Evolutionary conservation across 495 filamentous ascomycete genomes (phyloP).

Genomic region (Viridothelium virens): DNA sequence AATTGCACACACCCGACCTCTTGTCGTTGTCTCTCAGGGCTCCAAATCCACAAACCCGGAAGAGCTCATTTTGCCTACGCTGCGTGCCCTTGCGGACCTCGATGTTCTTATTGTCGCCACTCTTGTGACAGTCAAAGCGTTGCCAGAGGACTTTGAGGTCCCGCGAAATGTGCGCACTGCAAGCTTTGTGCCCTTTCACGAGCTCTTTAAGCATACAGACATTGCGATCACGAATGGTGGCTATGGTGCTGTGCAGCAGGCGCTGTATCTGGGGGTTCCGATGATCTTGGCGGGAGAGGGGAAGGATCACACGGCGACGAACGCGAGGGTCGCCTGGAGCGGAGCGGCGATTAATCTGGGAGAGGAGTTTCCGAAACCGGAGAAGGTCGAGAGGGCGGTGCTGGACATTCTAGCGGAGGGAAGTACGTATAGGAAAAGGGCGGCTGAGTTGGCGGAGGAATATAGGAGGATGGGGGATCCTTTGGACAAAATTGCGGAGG

Average conservation of each 20-base stretch:
- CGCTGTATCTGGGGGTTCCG: slow-evolving; percentile 4
- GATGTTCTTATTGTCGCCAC: neutral
- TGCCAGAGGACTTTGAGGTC: slow-evolving; percentile 5
- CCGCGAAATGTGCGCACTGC: slow-evolving; percentile 2
- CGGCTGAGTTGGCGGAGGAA: slow-evolving; percentile 2
- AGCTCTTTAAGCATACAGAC: slow-evolving; percentile 15
- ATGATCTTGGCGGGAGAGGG: slow-evolving; percentile 12
- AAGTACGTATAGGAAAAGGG: slow-evolving; percentile 5
- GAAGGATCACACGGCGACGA: slow-evolving; percentile 11
- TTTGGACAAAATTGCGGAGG: slow-evolving; percentile 5
- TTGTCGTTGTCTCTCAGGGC: neutral
- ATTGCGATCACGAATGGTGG: slow-evolving; percentile 14
- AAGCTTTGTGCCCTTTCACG: slow-evolving; percentile 11
- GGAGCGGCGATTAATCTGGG: slow-evolving; percentile 13
- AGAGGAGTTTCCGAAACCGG: neutral
- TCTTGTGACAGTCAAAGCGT: neutral
- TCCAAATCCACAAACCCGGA: slow-evolving; percentile 1
- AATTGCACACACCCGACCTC: neutral
- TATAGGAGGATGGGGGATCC: slow-evolving; percentile 11
- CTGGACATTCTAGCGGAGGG: neutral
- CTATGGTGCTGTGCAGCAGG: slow-evolving; percentile 12
- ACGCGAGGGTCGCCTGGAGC: slow-evolving; percentile 1
- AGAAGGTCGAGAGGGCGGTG: slow-evolving; percentile 8
- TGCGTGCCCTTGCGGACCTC: slow-evolving; percentile 3
- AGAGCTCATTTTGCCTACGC: slow-evolving; percentile 14